Percentiles rank a stretch among this genome's conserved stretches.
These are phyloP conservation scores for Cenchrus americanus DNA, from an alignment of 176 grass and related monocot species.

Conservation along the genomic window DNA sequence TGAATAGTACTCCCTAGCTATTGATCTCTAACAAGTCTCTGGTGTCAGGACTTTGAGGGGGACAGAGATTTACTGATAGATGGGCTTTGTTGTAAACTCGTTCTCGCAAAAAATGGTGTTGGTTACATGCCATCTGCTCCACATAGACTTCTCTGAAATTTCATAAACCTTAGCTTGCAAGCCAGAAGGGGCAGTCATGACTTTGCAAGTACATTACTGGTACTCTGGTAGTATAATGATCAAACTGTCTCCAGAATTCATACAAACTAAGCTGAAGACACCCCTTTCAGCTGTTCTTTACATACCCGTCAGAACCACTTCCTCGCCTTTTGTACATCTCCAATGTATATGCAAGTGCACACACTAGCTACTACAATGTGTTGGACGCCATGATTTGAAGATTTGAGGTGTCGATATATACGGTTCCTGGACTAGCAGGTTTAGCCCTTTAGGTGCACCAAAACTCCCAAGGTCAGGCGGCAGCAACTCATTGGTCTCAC, in stretches of 20 bases:
- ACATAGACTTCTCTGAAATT: conserved; percentile 1
- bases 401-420: neutral
- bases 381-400: neutral
- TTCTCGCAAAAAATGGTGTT: conserved; percentile 17
- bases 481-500: conserved; percentile 63
- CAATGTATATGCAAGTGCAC: neutral
- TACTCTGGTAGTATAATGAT: too few relatives aligned
- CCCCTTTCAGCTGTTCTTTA: too few relatives aligned
- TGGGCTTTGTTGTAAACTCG: conserved; percentile 11
- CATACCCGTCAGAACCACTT: too few relatives aligned
- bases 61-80: neutral
- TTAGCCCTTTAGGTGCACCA: conserved; percentile 62
- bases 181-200: neutral
- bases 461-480: conserved; percentile 26
- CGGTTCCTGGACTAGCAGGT: conserved; percentile 25
- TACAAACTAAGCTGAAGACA: too few relatives aligned
- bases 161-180: conserved; percentile 22
- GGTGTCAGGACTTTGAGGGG: neutral
- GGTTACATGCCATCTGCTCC: conserved; percentile 38
- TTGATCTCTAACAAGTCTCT: neutral
- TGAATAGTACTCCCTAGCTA: conserved; percentile 4
- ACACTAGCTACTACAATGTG: neutral
- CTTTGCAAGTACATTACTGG: conserved; percentile 11
- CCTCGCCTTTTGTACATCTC: too few relatives aligned
- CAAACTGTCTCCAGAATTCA: too few relatives aligned